Evolutionary conservation across 2,329 filamentous ascomycete species (phyloP).

Genomic region (Penicillium polonicum): DNA sequence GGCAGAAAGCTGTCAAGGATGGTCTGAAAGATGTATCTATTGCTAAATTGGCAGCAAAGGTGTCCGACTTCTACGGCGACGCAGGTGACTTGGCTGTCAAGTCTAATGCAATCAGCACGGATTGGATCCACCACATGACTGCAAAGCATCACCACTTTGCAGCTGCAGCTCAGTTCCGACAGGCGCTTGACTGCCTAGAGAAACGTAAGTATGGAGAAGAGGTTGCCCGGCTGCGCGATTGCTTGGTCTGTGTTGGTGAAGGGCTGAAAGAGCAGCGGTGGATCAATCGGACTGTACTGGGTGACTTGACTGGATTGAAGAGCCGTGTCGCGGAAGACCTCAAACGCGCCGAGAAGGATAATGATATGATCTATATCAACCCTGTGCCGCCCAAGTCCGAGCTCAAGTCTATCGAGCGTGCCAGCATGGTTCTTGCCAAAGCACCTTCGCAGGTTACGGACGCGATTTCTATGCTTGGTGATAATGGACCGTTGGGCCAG

Average conservation of each 20-base stretch:
- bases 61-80: slow-evolving; percentile 84
- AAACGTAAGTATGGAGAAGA: slow-evolving; percentile 95
- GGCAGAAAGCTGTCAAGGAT: slow-evolving; percentile 95
- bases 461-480: slow-evolving; percentile 75
- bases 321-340: slow-evolving; percentile 79
- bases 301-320: slow-evolving; percentile 81
- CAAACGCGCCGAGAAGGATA: slow-evolving; percentile 91
- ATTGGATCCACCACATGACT: slow-evolving; percentile 97
- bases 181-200: slow-evolving; percentile 86
- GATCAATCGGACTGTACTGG: slow-evolving; percentile 75
- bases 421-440: slow-evolving; percentile 79
- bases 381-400: slow-evolving; percentile 86
- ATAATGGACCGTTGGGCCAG: slow-evolving; percentile 75
- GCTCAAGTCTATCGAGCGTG: slow-evolving; percentile 78
- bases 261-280: slow-evolving; percentile 81
- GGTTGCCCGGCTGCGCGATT: slow-evolving; percentile 80
- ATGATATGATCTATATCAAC: slow-evolving; percentile 88
- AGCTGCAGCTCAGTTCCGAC: slow-evolving; percentile 88
- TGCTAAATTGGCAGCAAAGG: slow-evolving; percentile 83
- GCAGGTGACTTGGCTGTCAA: slow-evolving; percentile 84
- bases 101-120: slow-evolving; percentile 83
- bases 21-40: slow-evolving; percentile 89
- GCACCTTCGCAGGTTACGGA: slow-evolving; percentile 79
- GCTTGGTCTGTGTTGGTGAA: slow-evolving; percentile 77
- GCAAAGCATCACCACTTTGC: slow-evolving; percentile 98